Base-by-base conservation (phyloP, 768 basidiomycete genomes). In the Auricularia sp. region DNA sequence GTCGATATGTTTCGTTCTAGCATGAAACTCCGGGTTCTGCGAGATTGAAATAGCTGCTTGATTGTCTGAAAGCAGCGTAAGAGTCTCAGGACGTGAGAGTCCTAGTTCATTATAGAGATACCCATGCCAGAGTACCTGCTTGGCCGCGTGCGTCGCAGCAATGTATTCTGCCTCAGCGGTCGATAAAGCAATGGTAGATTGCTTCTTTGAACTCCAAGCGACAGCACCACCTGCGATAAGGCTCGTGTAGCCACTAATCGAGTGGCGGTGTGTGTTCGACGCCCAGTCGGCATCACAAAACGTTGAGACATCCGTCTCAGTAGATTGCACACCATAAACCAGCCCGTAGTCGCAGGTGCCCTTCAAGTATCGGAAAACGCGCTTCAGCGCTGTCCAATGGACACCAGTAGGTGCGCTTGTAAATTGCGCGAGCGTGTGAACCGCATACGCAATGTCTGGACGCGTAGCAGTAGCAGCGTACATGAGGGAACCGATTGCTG, bases 111-210 rank as follows among this genome's bases (percentile, higher is more conserved):
- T 16, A 43, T 43, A 43, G 8, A 43, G 16, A 16, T 43, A 7
- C 8, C 42, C 42, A 43, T 43, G 42, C 79, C 79, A 82, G 3
- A 78, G 14, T 1, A 70, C 72, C 66, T 81, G 72, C 61, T 75
- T 70, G 0, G 72, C 61, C 0, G 75, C 74, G 39, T 78, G 71
- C 0, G 70, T 62, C 0, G 70, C 66, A 0, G 78, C 78, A 14
- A 80, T 72, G 68, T 79, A 81, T 71, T 82, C 80, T 0, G 78
- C 76, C 66, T 83, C 78, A 2, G 72, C 73, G 0, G 75, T 79
- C 0, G 78, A 82, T 0, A 73, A 67, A 0, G 81, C 69, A 29
- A 80, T 71, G 1, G 72, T 72, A 1, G 65, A 54, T 68, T 84
- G 82, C 59, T 75, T 72, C 59, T 74, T 72, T 0, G 76, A 75